A percentile compares a stretch with the other conserved stretches of the same genome.
These are phyloP conservation scores for Aureobasidium sp. DNA, from an alignment of 2,329 filamentous ascomycete species.

Conservation along the genomic window DNA sequence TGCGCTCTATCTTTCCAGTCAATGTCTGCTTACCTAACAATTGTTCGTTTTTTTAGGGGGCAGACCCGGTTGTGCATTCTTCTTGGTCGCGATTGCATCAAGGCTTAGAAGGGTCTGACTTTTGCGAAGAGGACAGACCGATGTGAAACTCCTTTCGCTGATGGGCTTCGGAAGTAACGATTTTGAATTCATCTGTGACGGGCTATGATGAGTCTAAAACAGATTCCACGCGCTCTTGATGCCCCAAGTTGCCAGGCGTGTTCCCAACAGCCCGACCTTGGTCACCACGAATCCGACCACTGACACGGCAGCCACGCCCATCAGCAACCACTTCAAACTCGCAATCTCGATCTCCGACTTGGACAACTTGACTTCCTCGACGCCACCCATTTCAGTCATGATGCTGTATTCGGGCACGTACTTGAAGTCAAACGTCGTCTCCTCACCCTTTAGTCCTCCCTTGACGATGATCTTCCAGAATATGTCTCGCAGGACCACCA, in stretches of 20 bases:
- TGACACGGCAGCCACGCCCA: slow-evolving; percentile 28
- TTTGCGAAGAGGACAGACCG: no score
- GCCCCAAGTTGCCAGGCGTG: neutral
- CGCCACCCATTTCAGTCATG: slow-evolving; percentile 39
- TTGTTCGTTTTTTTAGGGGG: no score
- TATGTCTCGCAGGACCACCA: slow-evolving; percentile 41
- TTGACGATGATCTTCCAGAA: slow-evolving; percentile 56
- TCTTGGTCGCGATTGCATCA: neutral
- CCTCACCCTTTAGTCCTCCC: slow-evolving; percentile 51
- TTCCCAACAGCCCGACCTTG: slow-evolving; percentile 9
- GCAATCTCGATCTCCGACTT: slow-evolving; percentile 37
- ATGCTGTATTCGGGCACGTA: slow-evolving; percentile 52
- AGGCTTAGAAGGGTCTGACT: no score
- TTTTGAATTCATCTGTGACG: no score
- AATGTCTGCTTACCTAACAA: no score
- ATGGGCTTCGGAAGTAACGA: no score
- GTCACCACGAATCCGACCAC: slow-evolving; percentile 20
- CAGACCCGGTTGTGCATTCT: neutral
- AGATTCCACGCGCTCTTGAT: neutral
- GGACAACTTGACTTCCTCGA: slow-evolving; percentile 30
- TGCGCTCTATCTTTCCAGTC: neutral
- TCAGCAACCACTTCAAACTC: slow-evolving; percentile 38
- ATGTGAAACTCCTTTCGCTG: no score
- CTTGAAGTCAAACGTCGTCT: slow-evolving; percentile 61
- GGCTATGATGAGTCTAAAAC: neutral